Base-by-base conservation (phyloP, 495 filamentous ascomycete species). In the Coniosporium apollinis region DNA sequence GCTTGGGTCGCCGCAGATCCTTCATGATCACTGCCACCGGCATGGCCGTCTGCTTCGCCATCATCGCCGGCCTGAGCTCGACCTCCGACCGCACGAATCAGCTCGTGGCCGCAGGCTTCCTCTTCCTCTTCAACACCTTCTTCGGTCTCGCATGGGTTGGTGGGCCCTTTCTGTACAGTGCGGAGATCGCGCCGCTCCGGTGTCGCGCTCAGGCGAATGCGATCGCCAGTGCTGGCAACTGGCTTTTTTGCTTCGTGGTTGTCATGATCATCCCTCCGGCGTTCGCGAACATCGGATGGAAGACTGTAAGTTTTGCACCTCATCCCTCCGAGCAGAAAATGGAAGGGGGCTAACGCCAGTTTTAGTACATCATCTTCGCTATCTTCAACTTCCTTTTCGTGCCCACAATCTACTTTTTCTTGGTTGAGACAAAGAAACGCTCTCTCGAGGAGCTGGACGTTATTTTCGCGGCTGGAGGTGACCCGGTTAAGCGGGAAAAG, bases 61-160 rank as follows among this genome's bases (percentile, higher is more conserved):
- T 79, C 30, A 60, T 84, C 6, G 69, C 74, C 5, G 66, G 64
- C 18, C 55, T 61, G 22, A 59, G 47, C 34, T 44, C 48, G 31
- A 42, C 48, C 16, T 36, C 51, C 28, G 44, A 45, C 34, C 32
- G 44, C 38, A 36, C 11, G 40, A 51, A 56, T 7, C 56, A 59
- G 31, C 59, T 67, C 14, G 66, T 60, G 2, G 68, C 67, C 10
- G 61, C 66, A 0, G 62, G 71, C 7, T 76, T 82, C 47, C 54
- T 79, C 18, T 84, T 84, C 51, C 57, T 79, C 16, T 82, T 79
- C 62, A 77, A 76, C 50, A 76, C 73, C 1, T 82, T 81, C 59
- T 83, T 82, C 46, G 76, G 74, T 3, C 56, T 80, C 38, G 79
- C 76, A 11, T 82, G 77, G 78, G 61, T 82, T 14, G 77, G 76